These are phyloP conservation scores for Irpex sp. DNA, from an alignment of 1,284 basidiomycete genomes.

Conservation along the genomic window DNA sequence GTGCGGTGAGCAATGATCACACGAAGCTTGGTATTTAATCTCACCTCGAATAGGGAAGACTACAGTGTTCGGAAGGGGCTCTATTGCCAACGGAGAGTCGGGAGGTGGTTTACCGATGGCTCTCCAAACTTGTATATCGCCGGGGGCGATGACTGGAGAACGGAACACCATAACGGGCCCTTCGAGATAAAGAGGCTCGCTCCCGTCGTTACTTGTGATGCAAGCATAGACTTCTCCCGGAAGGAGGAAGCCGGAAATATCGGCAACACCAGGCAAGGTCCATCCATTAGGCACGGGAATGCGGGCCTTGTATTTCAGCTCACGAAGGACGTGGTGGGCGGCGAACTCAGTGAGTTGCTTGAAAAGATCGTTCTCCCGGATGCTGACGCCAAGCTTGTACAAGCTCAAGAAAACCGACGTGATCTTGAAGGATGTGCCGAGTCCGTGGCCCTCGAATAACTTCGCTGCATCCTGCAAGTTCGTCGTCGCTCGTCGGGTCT, in stretches of 20 bases:
- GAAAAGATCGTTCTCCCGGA: conserved; percentile 47
- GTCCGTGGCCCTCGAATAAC: conserved; percentile 35
- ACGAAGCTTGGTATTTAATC: background rate
- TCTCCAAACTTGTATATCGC: conserved; percentile 54
- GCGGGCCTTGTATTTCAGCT: conserved; percentile 64
- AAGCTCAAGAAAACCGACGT: conserved; percentile 29
- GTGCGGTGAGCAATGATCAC: background rate
- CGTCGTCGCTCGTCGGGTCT: conserved; percentile 29
- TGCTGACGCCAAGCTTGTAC: conserved; percentile 24
- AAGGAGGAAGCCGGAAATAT: conserved; percentile 52
- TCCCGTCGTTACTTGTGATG: conserved; percentile 22
- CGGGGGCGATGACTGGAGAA: conserved; percentile 62
- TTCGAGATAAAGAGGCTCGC: conserved; percentile 39
- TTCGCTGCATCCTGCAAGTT: conserved; percentile 37
- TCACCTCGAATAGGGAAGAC: conserved; percentile 52
- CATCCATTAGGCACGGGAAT: conserved; percentile 63
- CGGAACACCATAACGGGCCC: conserved; percentile 55
- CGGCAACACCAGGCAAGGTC: conserved; percentile 67
- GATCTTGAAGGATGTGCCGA: conserved; percentile 32
- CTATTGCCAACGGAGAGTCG: conserved; percentile 41
- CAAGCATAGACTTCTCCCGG: conserved; percentile 57
- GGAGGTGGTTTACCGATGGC: conserved; percentile 53
- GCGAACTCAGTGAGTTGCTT: conserved; percentile 34
- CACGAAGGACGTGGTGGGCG: conserved; percentile 23
- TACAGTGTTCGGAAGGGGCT: conserved; percentile 48